Evolutionary conservation across 257 asterid genomes (phyloP), one percentile per base, ranked within the genome.

Genomic region (Eustoma russellianum): DNA sequence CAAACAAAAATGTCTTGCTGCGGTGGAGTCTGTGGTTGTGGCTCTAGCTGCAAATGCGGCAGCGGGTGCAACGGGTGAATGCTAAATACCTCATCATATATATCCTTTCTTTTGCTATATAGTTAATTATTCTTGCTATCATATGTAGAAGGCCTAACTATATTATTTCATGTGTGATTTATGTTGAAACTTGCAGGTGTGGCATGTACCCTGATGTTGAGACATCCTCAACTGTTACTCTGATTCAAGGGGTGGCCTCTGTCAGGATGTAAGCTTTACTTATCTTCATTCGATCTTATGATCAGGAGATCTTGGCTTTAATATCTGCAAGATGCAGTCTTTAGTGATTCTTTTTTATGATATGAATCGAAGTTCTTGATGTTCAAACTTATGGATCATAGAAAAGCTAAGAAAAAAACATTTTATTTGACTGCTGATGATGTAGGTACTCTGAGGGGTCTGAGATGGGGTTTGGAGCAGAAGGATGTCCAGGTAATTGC

Each of bases 1-100:
- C 14, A 24, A 19, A 12, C 8, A 48, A 73, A 55, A 2, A 85
- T 85, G 92, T 82, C 91, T 73, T 74, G 83, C 81, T 78, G 89
- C 43, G 74, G 73, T 35, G 89, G 89, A 74, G 80, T 62, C 68
- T 83, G 90, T 58, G 83, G 84, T 9, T 83, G 94, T 38, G 94
- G 94, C 59, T 49, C 90, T 47, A 17, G 50, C 78, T 83, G 94
- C 81, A 59, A 71, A 40, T 83, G 94, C 72, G 86, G 89, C 76
- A 78, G 17, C 17, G 80, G 84, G 73, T 83, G 86, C 49, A 59
- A 67, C 45, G 94, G 94, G 93, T 83, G 33, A 38, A 18, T 5
- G 48, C 44, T 83, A 52, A 38, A 18, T 5, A 48, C 44, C 7
- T 18, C 13, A 11, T 5, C 12, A 30, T 19, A 19, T 19, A 50